These are phyloP conservation scores for Talaromyces trachyspermus DNA, from an alignment of 495 filamentous ascomycete genomes.

Conservation along the genomic window DNA sequence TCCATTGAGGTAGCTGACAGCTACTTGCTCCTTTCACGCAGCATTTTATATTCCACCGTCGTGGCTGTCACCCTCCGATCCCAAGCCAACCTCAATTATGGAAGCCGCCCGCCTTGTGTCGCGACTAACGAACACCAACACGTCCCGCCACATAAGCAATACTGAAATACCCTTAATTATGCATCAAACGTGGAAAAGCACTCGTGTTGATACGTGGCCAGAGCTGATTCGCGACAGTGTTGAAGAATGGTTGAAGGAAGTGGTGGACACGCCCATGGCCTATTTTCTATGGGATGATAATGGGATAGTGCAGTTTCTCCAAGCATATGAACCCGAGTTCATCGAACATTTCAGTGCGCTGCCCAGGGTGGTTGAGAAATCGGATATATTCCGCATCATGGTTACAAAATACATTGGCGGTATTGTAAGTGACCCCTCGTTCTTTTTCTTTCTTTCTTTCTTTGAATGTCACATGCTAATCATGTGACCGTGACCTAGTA, in stretches of 20 bases:
- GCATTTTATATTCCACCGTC: slow-evolving; percentile 7
- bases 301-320: slow-evolving; percentile 9
- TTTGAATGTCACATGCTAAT: slow-evolving; percentile 1
- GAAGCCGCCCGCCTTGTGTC: slow-evolving; percentile 7
- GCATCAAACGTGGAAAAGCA: slow-evolving; percentile 18
- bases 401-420: slow-evolving; percentile 12
- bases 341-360: slow-evolving; percentile 7
- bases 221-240: slow-evolving; percentile 9
- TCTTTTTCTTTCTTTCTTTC: not conserved
- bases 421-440: slow-evolving; percentile 4
- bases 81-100: slow-evolving; percentile 6
- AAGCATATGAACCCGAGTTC: slow-evolving; percentile 7
- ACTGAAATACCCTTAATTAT: slow-evolving; percentile 14
- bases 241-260: slow-evolving; percentile 12
- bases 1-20: not conserved
- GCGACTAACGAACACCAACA: slow-evolving; percentile 1
- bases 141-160: slow-evolving; percentile 2
- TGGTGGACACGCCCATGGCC: slow-evolving; percentile 10
- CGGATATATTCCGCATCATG: slow-evolving; percentile 15
- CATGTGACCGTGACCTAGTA: slow-evolving; percentile 6
- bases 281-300: slow-evolving; percentile 17
- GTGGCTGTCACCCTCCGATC: slow-evolving; percentile 7
- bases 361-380: slow-evolving; percentile 9
- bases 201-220: slow-evolving; percentile 11
- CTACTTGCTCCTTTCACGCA: not conserved